These are phyloP conservation scores for Beverwykella pulmonaria DNA, from an alignment of 495 filamentous ascomycete genomes.

Conservation along the genomic window DNA sequence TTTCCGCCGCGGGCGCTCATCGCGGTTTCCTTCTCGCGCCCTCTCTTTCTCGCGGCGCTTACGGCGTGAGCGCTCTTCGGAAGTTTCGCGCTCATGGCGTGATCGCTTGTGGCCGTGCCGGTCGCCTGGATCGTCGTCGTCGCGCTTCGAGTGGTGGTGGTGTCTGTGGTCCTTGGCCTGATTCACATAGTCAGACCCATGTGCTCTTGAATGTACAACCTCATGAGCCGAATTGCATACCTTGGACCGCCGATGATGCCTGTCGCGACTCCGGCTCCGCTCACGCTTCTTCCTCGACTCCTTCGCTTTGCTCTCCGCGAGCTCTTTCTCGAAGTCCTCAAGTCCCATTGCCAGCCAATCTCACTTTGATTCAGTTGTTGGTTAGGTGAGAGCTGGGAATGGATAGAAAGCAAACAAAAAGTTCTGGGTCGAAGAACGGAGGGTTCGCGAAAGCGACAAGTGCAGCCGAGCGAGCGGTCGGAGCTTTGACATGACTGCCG, in stretches of 20 bases:
- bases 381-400: background rate
- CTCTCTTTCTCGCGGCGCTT: constrained; percentile 46
- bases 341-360: constrained; percentile 39
- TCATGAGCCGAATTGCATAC: background rate
- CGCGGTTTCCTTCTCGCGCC: constrained; percentile 43
- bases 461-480: background rate
- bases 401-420: background rate
- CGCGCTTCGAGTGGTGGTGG: constrained; percentile 52
- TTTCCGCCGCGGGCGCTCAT: constrained; percentile 30
- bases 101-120: constrained; percentile 60
- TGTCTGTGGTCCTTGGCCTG: constrained; percentile 42
- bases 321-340: constrained; percentile 49
- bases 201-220: background rate
- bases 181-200: background rate
- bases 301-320: constrained; percentile 41
- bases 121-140: constrained; percentile 47
- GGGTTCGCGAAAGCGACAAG: background rate
- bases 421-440: background rate
- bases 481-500: constrained; percentile 25
- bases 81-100: constrained; percentile 51
- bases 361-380: background rate
- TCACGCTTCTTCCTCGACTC: constrained; percentile 34
- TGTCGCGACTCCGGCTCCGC: constrained; percentile 36
- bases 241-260: constrained; percentile 34
- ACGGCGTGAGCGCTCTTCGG: constrained; percentile 31